Conservation (phyloP, 1,284 basidiomycete genomes). For the Porodaedalea pini region DNA sequence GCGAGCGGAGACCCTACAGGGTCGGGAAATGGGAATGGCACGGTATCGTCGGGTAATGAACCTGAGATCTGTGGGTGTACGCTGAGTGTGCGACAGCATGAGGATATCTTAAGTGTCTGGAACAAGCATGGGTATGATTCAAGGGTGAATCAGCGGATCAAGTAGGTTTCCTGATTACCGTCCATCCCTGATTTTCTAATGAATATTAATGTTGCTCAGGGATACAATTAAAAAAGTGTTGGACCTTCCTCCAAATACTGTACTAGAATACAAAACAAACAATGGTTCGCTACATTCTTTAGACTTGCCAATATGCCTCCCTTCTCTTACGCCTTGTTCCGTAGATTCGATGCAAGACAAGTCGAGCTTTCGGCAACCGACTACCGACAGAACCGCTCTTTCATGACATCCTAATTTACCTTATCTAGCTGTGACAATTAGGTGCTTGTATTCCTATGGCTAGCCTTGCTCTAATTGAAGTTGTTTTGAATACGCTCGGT, state of each 20-base stretch:
- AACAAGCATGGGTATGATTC: conserved; percentile 66
- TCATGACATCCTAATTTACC: neutral
- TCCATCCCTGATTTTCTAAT: neutral
- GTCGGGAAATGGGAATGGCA: neutral
- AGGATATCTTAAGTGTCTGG: conserved; percentile 82
- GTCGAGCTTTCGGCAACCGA: conserved; percentile 62
- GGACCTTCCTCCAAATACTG: conserved; percentile 62
- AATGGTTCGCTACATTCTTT: conserved; percentile 51
- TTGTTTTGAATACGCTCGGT: no score
- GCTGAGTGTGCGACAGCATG: conserved; percentile 76
- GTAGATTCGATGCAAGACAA: conserved; percentile 81
- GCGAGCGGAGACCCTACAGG: conserved; percentile 20
- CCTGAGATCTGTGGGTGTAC: conserved; percentile 84
- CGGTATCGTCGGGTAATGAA: conserved; percentile 5
- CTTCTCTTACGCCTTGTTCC: neutral
- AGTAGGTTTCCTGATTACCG: conserved; percentile 42
- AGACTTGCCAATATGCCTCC: neutral
- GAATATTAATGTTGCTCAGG: conserved; percentile 35
- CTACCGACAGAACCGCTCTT: conserved; percentile 2
- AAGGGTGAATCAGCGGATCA: conserved; percentile 67
- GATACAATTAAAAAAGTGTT: conserved; percentile 66
- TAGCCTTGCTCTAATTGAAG: neutral
- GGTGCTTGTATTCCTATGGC: neutral
- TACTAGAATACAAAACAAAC: conserved; percentile 85
- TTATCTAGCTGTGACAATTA: neutral